A percentile compares a stretch with the other conserved stretches of the same genome.
phyloP scores from a whole-genome alignment of 305 asterid genomes.

The Stenogyne calaminthoides region DNA sequence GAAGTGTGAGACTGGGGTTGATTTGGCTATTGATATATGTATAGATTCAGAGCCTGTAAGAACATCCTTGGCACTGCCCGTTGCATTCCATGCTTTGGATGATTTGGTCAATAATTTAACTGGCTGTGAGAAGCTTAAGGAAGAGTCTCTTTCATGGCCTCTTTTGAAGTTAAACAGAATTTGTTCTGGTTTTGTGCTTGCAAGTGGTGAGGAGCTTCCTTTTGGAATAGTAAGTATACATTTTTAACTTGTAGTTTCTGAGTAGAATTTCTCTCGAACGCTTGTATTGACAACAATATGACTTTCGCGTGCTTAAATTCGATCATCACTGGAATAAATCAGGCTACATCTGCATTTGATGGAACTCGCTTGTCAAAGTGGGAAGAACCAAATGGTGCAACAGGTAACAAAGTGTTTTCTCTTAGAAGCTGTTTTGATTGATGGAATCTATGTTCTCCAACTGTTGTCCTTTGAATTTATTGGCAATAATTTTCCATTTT shows the following conservation, averaged over 20 bases:
- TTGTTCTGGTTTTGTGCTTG: slow-evolving; percentile 82
- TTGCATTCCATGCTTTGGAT: slow-evolving; percentile 85
- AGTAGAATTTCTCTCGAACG: slow-evolving; percentile 30
- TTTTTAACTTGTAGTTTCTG: slow-evolving; percentile 27
- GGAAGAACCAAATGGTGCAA: slow-evolving; percentile 98
- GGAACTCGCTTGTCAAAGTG: slow-evolving; percentile 98
- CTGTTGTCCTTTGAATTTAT: not conserved
- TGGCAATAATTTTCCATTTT: not conserved
- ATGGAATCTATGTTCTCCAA: slow-evolving; percentile 16
- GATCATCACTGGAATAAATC: slow-evolving; percentile 31
- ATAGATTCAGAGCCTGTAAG: slow-evolving; percentile 77
- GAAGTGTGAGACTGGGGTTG: slow-evolving; percentile 49
- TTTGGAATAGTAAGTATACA: slow-evolving; percentile 80
- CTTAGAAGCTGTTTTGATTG: slow-evolving; percentile 12
- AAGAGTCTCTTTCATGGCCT: slow-evolving; percentile 75
- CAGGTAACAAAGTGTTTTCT: slow-evolving; percentile 54
- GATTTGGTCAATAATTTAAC: slow-evolving; percentile 64
- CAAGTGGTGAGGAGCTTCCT: slow-evolving; percentile 99
- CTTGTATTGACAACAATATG: slow-evolving; percentile 1
- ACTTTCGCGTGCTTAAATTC: slow-evolving; percentile 18
- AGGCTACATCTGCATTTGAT: slow-evolving; percentile 95
- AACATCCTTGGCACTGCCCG: slow-evolving; percentile 85
- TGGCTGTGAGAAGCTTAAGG: slow-evolving; percentile 44
- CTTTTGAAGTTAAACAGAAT: slow-evolving; percentile 82
- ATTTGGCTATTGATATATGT: slow-evolving; percentile 52